Evolutionary conservation across 768 basidiomycete species (phyloP).

Genomic region (Hericium erinaceus): DNA sequence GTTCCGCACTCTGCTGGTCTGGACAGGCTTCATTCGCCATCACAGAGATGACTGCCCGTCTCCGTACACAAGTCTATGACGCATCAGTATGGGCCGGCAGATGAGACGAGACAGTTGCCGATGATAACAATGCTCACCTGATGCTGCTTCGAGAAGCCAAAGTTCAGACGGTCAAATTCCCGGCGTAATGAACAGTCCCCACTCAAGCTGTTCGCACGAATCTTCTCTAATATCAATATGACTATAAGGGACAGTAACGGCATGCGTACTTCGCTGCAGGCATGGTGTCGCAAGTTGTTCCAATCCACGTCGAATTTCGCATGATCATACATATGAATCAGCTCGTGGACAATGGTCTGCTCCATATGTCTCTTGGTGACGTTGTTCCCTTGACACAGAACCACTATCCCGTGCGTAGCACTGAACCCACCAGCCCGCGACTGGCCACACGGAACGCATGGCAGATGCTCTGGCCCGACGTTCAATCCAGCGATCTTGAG

Average conservation of each 20-base stretch:
- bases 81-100: constrained; percentile 7
- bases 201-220: constrained; percentile 88
- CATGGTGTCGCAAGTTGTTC: constrained; percentile 85
- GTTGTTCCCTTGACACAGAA: constrained; percentile 82
- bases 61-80: constrained; percentile 76
- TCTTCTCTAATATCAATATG: constrained; percentile 37
- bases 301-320: constrained; percentile 92
- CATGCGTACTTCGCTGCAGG: constrained; percentile 83
- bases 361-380: constrained; percentile 83
- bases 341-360: constrained; percentile 86
- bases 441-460: constrained; percentile 77
- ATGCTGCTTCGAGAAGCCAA: constrained; percentile 86
- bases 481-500: constrained; percentile 66
- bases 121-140: constrained; percentile 46
- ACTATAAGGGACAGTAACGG: not conserved
- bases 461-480: constrained; percentile 62
- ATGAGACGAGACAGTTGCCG: constrained; percentile 4
- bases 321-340: constrained; percentile 93
- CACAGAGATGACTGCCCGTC: constrained; percentile 79
- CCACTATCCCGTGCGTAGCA: constrained; percentile 66
- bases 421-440: constrained; percentile 74
- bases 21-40: constrained; percentile 73
- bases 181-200: constrained; percentile 87
- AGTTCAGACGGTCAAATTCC: constrained; percentile 70
- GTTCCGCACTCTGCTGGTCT: constrained; percentile 67